Conservation (phyloP, 2,329 filamentous ascomycete genomes). For the Madurella mycetomatis region DNA sequence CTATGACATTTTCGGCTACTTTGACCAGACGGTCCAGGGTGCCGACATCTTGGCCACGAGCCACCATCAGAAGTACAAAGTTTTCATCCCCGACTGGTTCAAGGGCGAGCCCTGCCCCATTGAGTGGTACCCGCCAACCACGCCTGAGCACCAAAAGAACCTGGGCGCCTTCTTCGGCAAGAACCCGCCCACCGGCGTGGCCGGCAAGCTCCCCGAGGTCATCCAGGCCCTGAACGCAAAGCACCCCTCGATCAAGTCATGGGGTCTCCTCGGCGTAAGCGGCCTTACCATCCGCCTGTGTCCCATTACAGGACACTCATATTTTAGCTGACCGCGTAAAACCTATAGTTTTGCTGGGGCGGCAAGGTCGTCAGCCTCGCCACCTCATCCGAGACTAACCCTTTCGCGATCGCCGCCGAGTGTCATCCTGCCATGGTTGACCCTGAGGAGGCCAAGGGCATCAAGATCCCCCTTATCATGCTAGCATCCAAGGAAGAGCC, state of each 20-base stretch:
- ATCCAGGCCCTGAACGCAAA: slow-evolving; percentile 49
- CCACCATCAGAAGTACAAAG: slow-evolving; percentile 64
- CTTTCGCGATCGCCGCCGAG: slow-evolving; percentile 51
- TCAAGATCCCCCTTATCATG: slow-evolving; percentile 58
- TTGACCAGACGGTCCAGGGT: slow-evolving; percentile 64
- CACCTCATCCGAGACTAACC: slow-evolving; percentile 46
- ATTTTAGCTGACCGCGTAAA: not conserved
- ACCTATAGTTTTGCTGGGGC: slow-evolving; percentile 58
- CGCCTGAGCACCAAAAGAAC: slow-evolving; percentile 56
- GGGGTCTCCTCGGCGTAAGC: slow-evolving; percentile 58
- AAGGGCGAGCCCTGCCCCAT: slow-evolving; percentile 62
- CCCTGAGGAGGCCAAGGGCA: slow-evolving; percentile 52
- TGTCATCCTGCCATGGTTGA: slow-evolving; percentile 63
- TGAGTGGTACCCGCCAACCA: slow-evolving; percentile 60
- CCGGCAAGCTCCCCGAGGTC: slow-evolving; percentile 49
- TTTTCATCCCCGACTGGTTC: slow-evolving; percentile 93
- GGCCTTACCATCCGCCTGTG: not conserved
- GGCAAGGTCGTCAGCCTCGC: slow-evolving; percentile 59
- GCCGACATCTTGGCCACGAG: slow-evolving; percentile 60
- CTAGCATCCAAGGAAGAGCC: slow-evolving; percentile 64
- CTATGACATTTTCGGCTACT: slow-evolving; percentile 68
- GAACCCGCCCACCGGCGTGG: slow-evolving; percentile 44
- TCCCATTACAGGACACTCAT: not conserved
- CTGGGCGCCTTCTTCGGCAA: slow-evolving; percentile 56
- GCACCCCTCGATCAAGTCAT: slow-evolving; percentile 52